Conservation (phyloP, 768 basidiomycete species). For the Sistotremastrum suecicum region DNA sequence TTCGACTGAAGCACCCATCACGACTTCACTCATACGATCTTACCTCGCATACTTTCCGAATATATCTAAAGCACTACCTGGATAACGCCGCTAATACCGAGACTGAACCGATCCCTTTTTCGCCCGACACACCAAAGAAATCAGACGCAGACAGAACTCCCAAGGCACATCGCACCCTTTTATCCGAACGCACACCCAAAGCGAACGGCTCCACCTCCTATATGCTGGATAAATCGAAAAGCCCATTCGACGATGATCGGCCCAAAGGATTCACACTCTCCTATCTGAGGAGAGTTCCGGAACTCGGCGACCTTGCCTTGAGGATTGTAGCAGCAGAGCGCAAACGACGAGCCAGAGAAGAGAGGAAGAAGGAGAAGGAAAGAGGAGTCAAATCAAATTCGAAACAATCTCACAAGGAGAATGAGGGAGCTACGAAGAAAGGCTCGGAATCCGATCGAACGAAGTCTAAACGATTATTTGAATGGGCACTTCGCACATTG, state of each 20-base stretch:
- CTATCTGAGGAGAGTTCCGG: slow-evolving; percentile 64
- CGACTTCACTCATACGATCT: slow-evolving; percentile 53
- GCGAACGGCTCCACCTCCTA: not conserved
- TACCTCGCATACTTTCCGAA: slow-evolving; percentile 54
- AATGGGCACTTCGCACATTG: slow-evolving; percentile 47
- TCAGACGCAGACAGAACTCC: not conserved
- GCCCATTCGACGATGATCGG: slow-evolving; percentile 2
- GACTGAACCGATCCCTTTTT: slow-evolving; percentile 1
- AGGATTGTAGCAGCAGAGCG: slow-evolving; percentile 50
- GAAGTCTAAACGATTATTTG: slow-evolving; percentile 58
- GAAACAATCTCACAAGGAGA: not conserved
- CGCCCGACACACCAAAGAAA: slow-evolving; percentile 14
- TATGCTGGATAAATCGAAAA: not conserved
- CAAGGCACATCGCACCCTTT: not conserved
- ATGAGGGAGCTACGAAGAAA: not conserved
- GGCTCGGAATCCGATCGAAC: slow-evolving; percentile 7
- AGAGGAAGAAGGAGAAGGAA: slow-evolving; percentile 28
- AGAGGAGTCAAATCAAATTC: slow-evolving; percentile 7
- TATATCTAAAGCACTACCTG: slow-evolving; percentile 73
- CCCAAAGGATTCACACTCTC: slow-evolving; percentile 53
- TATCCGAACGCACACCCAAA: slow-evolving; percentile 1
- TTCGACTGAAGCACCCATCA: slow-evolving; percentile 59
- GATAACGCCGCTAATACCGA: slow-evolving; percentile 30
- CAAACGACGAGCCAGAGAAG: slow-evolving; percentile 37
- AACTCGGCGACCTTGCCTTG: slow-evolving; percentile 47